Base-by-base conservation (phyloP, 2,329 filamentous ascomycete genomes). In the Phialophora macrospora region DNA sequence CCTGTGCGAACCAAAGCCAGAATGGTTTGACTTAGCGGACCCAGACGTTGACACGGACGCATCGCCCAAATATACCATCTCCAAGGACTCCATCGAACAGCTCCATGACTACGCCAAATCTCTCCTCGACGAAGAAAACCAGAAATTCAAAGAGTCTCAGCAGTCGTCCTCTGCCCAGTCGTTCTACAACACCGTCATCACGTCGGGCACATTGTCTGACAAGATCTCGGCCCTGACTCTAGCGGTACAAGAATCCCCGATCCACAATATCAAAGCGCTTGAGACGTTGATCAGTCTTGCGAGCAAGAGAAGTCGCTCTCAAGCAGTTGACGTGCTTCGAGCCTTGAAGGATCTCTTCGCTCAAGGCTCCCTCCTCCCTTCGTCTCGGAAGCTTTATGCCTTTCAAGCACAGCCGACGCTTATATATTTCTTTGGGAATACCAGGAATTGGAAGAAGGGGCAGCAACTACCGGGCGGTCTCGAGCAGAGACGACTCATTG, bases 131-230 rank as follows among this genome's bases (percentile, higher is more conserved):
- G 83, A 87, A 28, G 95, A 99, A 75, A 90, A 90, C 67, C 83
- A 86, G 48, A 82, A 86, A 55, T 99, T 97, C 79, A 84, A 84
- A 62, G 86, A 87, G 28, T 89, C 84, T 48, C 83, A 92, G 71
- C 81, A 90, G 63, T 87, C 91, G 6, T 87, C 91, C 58, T 95
- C 94, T 2, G 94, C 93, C 48, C 91, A 96, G 78, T 96, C 93
- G 77, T 99, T 99, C 82, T 89, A 98, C 83, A 92, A 93, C 1
- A 96, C 93, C 20, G 97, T 99, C 76, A 97, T 98, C 91, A 83
- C 92, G 9, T 96, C 93, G 1, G 95, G 95, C 82, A 99, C 96
- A 9, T 86, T 98, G 72, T 96, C 93, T 63, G 95, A 99, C 77
- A 98, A 97, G 77, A 90, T 98, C 51, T 99, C 95, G 2, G 96